A percentile compares a stretch with the other conserved stretches of the same genome.
phyloP scores from a whole-genome alignment of 352 stramenopile species.

The Achlya hypogyna region DNA sequence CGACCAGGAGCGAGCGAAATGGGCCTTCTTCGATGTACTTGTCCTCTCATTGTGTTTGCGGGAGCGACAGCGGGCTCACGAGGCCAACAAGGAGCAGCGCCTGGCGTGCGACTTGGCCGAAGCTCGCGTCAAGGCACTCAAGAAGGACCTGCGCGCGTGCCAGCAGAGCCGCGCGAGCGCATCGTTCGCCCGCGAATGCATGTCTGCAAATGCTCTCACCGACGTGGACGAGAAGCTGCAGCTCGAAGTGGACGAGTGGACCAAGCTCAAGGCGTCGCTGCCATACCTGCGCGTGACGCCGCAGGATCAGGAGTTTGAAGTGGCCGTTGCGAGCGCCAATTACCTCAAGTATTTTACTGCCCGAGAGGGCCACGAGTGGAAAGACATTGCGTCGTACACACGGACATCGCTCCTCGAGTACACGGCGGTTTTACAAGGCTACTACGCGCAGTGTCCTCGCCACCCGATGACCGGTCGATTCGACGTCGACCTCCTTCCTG shows the following conservation, averaged over 20 bases:
- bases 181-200: background rate
- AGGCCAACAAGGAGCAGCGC: constrained; percentile 55
- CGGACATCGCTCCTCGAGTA: constrained; percentile 48
- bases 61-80: constrained; percentile 42
- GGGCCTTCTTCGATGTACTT: constrained; percentile 48
- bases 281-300: constrained; percentile 65
- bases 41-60: constrained; percentile 45
- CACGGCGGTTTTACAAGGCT: constrained; percentile 52
- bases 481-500: background rate
- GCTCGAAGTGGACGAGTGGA: constrained; percentile 46
- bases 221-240: constrained; percentile 50
- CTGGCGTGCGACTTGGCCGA: constrained; percentile 38
- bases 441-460: constrained; percentile 29
- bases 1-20: background rate
- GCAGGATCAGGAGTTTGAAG: background rate
- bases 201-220: constrained; percentile 18
- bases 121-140: constrained; percentile 46
- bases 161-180: background rate
- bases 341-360: background rate
- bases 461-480: background rate
- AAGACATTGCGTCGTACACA: constrained; percentile 48
- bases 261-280: constrained; percentile 48
- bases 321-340: background rate
- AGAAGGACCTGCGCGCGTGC: constrained; percentile 22
- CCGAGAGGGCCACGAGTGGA: background rate